Percentiles rank a stretch among this genome's conserved stretches.
Conservation (phyloP, 2,329 filamentous ascomycete genomes). For the Didymella keratinophila region DNA sequence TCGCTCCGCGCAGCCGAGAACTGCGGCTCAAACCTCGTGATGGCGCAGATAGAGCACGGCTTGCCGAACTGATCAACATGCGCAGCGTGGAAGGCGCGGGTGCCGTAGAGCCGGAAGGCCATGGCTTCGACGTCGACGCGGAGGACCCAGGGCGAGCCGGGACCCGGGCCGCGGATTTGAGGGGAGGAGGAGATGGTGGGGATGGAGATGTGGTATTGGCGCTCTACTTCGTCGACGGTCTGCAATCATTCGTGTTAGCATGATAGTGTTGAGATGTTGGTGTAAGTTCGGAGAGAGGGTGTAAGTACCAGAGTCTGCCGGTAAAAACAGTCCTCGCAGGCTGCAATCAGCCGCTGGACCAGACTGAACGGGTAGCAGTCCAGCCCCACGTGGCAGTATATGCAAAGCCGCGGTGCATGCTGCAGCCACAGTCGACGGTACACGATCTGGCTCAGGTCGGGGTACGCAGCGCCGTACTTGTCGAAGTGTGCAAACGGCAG, state of each 20-base stretch:
- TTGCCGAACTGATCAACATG: constrained; percentile 33
- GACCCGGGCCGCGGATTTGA: constrained; percentile 26
- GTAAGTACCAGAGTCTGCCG: constrained; percentile 35
- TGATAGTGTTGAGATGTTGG: too few relatives aligned
- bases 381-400: constrained; percentile 36
- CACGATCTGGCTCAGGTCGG: constrained; percentile 38
- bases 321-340: constrained; percentile 43
- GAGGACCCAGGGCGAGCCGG: constrained; percentile 34
- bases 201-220: constrained; percentile 40
- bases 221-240: constrained; percentile 38
- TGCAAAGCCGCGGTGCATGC: constrained; percentile 37
- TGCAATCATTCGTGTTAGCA: constrained; percentile 16
- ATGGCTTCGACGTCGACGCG: constrained; percentile 43
- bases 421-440: constrained; percentile 45
- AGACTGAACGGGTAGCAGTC: constrained; percentile 37
- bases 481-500: constrained; percentile 39
- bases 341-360: constrained; percentile 29
- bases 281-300: too few relatives aligned
- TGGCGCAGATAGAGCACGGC: constrained; percentile 36
- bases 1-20: constrained; percentile 4
- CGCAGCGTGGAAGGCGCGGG: constrained; percentile 39
- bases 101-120: constrained; percentile 40
- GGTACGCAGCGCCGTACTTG: constrained; percentile 34
- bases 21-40: constrained; percentile 22
- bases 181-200: constrained; percentile 24